Evolutionary conservation across 208 protist species (phyloP).

Genomic region (Naegleria gruberi): DNA sequence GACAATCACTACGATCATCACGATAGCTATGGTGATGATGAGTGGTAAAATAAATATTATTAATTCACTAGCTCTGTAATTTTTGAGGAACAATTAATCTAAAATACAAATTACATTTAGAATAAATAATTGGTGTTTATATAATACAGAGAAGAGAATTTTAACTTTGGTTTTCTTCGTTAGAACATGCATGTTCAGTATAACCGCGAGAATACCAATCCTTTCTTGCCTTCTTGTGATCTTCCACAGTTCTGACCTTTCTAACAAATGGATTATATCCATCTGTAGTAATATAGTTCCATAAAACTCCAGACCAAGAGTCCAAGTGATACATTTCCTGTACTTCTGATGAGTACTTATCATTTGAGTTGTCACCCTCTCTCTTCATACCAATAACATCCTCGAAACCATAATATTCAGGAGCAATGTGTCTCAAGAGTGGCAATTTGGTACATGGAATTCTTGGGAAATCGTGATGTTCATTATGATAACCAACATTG

Average conservation of each 20-base stretch:
- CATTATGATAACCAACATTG: slow-evolving; percentile 90
- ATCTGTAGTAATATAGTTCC: slow-evolving; percentile 54
- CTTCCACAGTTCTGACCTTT: background rate
- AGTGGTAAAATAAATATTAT: background rate
- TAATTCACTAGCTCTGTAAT: background rate
- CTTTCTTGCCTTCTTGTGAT: background rate
- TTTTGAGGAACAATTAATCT: background rate
- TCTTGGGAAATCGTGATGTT: slow-evolving; percentile 94
- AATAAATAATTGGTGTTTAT: background rate
- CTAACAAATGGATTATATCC: background rate
- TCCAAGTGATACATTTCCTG: no score
- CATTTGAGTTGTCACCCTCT: no score
- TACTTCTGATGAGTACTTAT: no score
- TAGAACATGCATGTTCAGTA: background rate
- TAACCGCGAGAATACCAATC: background rate
- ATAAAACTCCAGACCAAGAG: slow-evolving; percentile 64
- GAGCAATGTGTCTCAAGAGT: slow-evolving; percentile 68
- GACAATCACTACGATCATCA: background rate
- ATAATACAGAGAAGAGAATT: no score
- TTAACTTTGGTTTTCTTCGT: background rate
- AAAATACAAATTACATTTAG: background rate
- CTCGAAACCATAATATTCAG: slow-evolving; percentile 81
- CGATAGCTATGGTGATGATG: background rate
- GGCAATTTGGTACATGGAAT: slow-evolving; percentile 75
- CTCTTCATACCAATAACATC: slow-evolving; percentile 49